A percentile compares a stretch with the other conserved stretches of the same genome.
Conservation (phyloP, 1,284 basidiomycete genomes). For the Bondarzewia mesenterica region DNA sequence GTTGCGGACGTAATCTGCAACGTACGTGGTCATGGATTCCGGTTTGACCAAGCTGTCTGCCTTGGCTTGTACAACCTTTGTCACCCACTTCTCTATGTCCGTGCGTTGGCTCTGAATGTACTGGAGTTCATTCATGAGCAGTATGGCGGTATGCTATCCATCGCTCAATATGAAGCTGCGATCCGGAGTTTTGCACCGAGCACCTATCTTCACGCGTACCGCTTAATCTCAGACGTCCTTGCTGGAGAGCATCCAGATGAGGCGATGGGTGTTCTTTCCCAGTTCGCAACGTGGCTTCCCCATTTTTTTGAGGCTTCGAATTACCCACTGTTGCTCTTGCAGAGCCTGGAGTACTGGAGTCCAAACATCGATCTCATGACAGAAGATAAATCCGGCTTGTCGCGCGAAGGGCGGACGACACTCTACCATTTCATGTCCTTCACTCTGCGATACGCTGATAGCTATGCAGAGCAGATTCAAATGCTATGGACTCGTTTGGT, state of each 20-base stretch:
- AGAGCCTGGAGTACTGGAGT: constrained; percentile 78
- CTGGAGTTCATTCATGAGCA: constrained; percentile 71
- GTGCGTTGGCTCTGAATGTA: constrained; percentile 74
- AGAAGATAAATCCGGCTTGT: constrained; percentile 49
- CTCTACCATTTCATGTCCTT: constrained; percentile 83
- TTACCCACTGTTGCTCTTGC: constrained; percentile 49
- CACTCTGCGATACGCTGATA: constrained; percentile 73
- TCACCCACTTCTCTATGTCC: constrained; percentile 60
- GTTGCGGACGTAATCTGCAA: constrained; percentile 69
- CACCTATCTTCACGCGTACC: constrained; percentile 78
- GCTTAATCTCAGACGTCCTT: constrained; percentile 69
- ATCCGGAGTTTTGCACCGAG: constrained; percentile 68
- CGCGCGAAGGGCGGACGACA: constrained; percentile 53
- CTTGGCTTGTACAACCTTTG: constrained; percentile 83
- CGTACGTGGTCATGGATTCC: constrained; percentile 50
- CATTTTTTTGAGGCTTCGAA: constrained; percentile 51
- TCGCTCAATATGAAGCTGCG: constrained; percentile 71
- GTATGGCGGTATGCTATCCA: constrained; percentile 47
- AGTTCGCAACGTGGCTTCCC: constrained; percentile 70
- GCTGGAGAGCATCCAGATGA: constrained; percentile 76
- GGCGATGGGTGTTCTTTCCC: constrained; percentile 61
- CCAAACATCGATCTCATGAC: constrained; percentile 64
- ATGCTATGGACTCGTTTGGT: constrained; percentile 76
- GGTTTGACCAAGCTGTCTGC: constrained; percentile 72
- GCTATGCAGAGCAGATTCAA: constrained; percentile 78